Evolutionary conservation across 805 yeast genomes (phyloP).

Genomic region (Cyberlindnera americana): DNA sequence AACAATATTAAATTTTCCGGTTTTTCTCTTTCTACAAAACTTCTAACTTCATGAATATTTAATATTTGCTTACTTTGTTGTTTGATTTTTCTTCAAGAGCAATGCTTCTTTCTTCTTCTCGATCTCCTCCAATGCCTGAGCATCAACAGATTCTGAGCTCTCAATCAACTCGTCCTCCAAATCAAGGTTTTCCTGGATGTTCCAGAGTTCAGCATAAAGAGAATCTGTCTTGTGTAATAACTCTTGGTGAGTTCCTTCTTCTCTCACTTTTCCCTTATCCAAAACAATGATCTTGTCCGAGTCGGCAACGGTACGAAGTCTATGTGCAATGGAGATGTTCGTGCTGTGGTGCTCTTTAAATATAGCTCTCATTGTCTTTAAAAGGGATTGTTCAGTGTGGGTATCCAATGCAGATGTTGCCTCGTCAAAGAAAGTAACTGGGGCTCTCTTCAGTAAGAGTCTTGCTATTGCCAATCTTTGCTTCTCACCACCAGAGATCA

Average conservation of each 20-base stretch:
- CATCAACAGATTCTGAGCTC: slow-evolving; percentile 18
- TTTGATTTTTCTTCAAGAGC: slow-evolving; percentile 5
- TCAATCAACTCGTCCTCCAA: slow-evolving; percentile 38
- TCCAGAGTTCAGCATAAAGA: slow-evolving; percentile 81
- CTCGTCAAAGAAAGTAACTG: slow-evolving; percentile 92
- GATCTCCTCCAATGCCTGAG: background rate
- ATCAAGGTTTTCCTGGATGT: slow-evolving; percentile 80
- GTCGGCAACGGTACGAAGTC: slow-evolving; percentile 91
- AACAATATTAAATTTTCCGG: too few relatives aligned
- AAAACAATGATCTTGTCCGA: slow-evolving; percentile 90
- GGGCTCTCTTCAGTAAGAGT: slow-evolving; percentile 78
- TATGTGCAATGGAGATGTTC: slow-evolving; percentile 88
- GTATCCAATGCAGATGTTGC: slow-evolving; percentile 97
- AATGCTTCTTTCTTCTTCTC: slow-evolving; percentile 12
- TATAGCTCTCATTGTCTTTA: slow-evolving; percentile 67
- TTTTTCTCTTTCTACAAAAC: too few relatives aligned
- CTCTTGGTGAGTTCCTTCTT: slow-evolving; percentile 79
- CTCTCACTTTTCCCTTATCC: slow-evolving; percentile 72
- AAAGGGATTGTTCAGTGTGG: slow-evolving; percentile 84
- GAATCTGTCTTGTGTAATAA: slow-evolving; percentile 54
- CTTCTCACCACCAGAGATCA: slow-evolving; percentile 99
- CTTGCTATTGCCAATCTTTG: slow-evolving; percentile 94
- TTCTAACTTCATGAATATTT: slow-evolving; percentile 2
- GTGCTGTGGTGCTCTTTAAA: slow-evolving; percentile 62
- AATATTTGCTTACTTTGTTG: background rate